Percentiles rank a stretch among this genome's conserved stretches.
phyloP scores from a whole-genome alignment of 129 eudicot genomes.

The carrot (Daucus carota) region DNA sequence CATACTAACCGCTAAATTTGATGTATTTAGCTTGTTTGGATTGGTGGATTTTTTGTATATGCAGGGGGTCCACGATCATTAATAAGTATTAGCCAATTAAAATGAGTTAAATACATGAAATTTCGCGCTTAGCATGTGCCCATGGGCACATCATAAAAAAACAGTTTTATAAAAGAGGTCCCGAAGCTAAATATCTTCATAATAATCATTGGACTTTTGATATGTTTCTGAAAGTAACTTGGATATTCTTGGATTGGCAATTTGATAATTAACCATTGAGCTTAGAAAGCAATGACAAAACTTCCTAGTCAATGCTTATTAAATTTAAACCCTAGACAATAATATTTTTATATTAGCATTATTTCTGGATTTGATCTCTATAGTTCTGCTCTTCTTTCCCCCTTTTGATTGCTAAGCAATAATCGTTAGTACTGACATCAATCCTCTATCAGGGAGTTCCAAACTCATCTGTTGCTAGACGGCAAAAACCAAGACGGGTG shows the following conservation, averaged over 20 bases:
- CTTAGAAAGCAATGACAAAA: neutral
- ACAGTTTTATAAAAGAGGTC: neutral
- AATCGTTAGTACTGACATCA: neutral
- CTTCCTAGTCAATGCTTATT: neutral
- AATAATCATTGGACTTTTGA: neutral
- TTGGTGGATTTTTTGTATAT: no score
- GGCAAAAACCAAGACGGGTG: conserved; percentile 78
- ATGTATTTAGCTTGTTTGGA: no score
- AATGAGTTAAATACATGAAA: no score
- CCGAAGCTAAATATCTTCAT: neutral
- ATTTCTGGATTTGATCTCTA: neutral
- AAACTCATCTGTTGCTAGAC: conserved; percentile 45
- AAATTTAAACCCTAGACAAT: neutral
- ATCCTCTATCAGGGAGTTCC: conserved; percentile 59
- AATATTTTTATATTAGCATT: neutral
- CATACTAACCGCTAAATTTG: no score
- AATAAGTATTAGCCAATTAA: no score
- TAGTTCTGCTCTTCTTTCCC: neutral
- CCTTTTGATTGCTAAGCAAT: neutral
- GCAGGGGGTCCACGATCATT: no score
- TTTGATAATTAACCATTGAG: neutral
- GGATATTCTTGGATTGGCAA: neutral
- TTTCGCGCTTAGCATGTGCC: no score
- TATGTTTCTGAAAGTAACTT: neutral
- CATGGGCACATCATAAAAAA: no score